These are phyloP conservation scores for Trichoderma sp. DNA, from an alignment of 2,329 filamentous ascomycete genomes.

Conservation along the genomic window DNA sequence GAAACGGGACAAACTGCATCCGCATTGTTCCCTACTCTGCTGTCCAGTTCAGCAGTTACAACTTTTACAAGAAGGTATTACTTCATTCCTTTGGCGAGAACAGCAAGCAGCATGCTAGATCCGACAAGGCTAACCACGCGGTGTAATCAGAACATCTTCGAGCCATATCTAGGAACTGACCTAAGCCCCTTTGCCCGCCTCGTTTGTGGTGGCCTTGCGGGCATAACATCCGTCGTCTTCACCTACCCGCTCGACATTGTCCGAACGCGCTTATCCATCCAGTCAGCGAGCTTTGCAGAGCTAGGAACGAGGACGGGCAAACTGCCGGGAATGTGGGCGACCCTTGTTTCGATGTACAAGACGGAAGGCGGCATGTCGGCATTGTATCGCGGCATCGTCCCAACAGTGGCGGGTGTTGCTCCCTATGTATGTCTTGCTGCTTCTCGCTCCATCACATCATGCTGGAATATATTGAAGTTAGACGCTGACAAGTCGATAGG, in stretches of 20 bases:
- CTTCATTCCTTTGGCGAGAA: not conserved
- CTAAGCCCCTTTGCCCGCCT: constrained; percentile 73
- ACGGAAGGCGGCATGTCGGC: constrained; percentile 82
- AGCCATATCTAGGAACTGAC: constrained; percentile 69
- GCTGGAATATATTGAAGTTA: not conserved
- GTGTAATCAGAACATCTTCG: constrained; percentile 63
- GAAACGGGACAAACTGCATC: constrained; percentile 97
- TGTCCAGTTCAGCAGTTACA: constrained; percentile 97
- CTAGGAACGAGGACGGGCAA: constrained; percentile 63
- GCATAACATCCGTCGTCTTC: constrained; percentile 90
- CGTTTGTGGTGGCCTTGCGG: constrained; percentile 85
- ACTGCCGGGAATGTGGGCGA: constrained; percentile 89
- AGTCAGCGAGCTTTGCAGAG: constrained; percentile 89
- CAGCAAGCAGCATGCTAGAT: not conserved
- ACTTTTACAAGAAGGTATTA: constrained; percentile 85
- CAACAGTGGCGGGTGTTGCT: constrained; percentile 91
- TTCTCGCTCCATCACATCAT: not conserved
- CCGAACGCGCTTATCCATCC: constrained; percentile 91
- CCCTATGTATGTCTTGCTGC: constrained; percentile 61
- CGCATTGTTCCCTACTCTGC: constrained; percentile 97
- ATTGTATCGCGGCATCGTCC: constrained; percentile 91
- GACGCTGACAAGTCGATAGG: constrained; percentile 46
- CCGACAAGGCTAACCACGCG: not conserved
- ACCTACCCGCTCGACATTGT: constrained; percentile 98
- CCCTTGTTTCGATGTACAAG: constrained; percentile 80